phyloP scores from a whole-genome alignment of 768 basidiomycete genomes.

The Pisolithus sp. region DNA sequence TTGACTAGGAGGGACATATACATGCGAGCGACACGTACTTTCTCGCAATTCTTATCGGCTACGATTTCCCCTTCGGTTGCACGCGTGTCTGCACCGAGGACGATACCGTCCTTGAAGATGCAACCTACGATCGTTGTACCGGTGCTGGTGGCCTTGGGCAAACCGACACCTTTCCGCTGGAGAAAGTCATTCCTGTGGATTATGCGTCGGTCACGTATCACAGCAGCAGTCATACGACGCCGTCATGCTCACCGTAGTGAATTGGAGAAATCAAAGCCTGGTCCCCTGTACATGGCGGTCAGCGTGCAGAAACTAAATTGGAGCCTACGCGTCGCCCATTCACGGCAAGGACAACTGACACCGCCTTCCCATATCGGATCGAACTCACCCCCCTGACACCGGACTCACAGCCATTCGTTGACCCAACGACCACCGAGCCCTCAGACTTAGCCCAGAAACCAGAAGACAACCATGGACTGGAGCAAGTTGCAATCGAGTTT shows the following conservation, averaged over 20 bases:
- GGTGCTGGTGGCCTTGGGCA: conserved; percentile 84
- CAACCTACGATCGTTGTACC: conserved; percentile 99
- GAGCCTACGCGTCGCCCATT: not conserved
- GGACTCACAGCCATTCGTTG: not conserved
- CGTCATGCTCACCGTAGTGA: conserved; percentile 46
- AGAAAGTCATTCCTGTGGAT: conserved; percentile 63
- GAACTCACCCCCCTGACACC: not conserved
- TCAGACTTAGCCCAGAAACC: not conserved
- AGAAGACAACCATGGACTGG: conserved; percentile 46
- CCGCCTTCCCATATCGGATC: conserved; percentile 7
- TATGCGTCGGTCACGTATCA: not conserved
- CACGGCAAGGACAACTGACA: conserved; percentile 15
- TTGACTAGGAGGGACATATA: not conserved
- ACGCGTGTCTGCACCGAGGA: conserved; percentile 94
- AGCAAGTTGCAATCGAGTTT: conserved; percentile 59
- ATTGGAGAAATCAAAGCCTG: conserved; percentile 80
- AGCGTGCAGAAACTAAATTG: conserved; percentile 23
- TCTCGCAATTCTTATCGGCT: conserved; percentile 99
- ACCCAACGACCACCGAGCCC: not conserved
- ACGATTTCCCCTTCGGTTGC: conserved; percentile 94
- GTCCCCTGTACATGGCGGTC: conserved; percentile 39
- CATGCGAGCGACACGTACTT: conserved; percentile 46
- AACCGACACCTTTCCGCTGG: conserved; percentile 57
- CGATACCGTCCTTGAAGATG: conserved; percentile 85
- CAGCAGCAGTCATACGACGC: not conserved